phyloP scores from a whole-genome alignment of 176 grass and related monocot species.

The Puya raimondii region DNA sequence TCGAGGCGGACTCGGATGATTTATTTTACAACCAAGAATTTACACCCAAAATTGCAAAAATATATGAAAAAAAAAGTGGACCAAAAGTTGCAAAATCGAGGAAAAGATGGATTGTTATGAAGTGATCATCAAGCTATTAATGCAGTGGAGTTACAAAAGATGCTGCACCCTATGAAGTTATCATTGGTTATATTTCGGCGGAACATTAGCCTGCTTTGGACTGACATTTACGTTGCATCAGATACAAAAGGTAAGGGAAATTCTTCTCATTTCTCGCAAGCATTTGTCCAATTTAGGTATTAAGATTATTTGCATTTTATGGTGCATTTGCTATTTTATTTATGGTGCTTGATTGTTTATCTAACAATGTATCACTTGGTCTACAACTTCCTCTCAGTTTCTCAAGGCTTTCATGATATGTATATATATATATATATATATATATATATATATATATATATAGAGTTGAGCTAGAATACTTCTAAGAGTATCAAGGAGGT shows the following conservation, averaged over 20 bases:
- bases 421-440: too few relatives aligned
- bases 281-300: not conserved
- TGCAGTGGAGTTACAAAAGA: not conserved
- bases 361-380: not conserved
- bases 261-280: not conserved
- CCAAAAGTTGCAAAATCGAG: too few relatives aligned
- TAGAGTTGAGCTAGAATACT: too few relatives aligned
- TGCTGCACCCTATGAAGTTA: not conserved
- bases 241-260: not conserved
- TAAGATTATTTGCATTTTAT: not conserved
- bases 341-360: not conserved
- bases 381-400: not conserved
- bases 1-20: too few relatives aligned
- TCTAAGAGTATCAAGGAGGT: too few relatives aligned
- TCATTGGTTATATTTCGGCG: not conserved
- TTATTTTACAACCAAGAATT: too few relatives aligned
- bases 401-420: not conserved
- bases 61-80: too few relatives aligned
- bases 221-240: not conserved
- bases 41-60: too few relatives aligned
- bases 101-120: not conserved
- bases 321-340: not conserved
- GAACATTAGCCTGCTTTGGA: not conserved
- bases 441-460: too few relatives aligned
- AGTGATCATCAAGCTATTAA: not conserved